Evolutionary conservation across 2,329 filamentous ascomycete genomes (phyloP), one percentile per base, ranked within the genome.

Genomic region (Trichophyton benhamiae): DNA sequence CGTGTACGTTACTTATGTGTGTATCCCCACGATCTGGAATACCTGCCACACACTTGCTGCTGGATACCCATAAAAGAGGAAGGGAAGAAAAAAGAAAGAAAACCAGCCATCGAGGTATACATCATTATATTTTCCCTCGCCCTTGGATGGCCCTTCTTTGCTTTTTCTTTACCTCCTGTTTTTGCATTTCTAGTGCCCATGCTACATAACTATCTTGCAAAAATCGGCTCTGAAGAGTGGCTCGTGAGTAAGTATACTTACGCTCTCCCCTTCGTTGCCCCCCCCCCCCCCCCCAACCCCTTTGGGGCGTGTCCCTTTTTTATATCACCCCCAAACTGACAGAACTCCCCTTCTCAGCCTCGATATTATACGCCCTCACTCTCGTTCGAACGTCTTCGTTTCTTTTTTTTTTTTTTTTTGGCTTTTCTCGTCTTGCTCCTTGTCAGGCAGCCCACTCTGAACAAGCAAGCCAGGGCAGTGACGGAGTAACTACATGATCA

Each of bases 151-250:
- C 33, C 33, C 33, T 17, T 55, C 11, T 17, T 36, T 55, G 15
- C 13, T 55, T 55, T 27, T 27, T 55, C 15, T 33, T 30, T 13
- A 20, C 6, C 22, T 27, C 27, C 15, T 9, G n/a, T 55, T 11
- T 25, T 36, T 55, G 5, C 17, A 33, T 55, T 36, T 36, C 33
- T 27, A 15, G 17, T 33, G 5, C 7, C 41, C 6, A 44, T 17
- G 13, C 13, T 30, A 20, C 20, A 8, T 33, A 33, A 17, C 6
- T 53, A 9, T 49, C 27, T n/a, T 55, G 27, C 49, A 55, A 55
- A 55, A 55, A 55, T 55, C 49, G 49, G 49, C 27, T 55, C 27
- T 55, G 49, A 55, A 49, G 49, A 55, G 49, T 55, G 30, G 52
- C 52, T 55, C 52, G 52, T 55, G 30, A 55, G 52, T 58, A 30